phyloP scores from a whole-genome alignment of 1,139 yeast species.

The Suhomyces kunorum region DNA sequence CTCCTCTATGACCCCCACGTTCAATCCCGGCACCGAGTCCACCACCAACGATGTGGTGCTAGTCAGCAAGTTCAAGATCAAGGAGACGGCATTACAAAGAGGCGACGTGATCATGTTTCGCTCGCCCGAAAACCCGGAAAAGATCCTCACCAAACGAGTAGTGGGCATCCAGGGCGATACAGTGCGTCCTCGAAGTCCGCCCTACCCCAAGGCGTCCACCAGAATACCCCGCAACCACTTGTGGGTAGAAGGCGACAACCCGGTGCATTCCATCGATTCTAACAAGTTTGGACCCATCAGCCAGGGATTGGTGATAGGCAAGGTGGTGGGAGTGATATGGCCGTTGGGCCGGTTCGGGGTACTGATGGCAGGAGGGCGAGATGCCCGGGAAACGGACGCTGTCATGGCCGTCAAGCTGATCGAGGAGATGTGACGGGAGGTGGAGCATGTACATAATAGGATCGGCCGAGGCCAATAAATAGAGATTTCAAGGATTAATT shows the following conservation, averaged over 20 bases:
- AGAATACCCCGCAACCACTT: constrained; percentile 75
- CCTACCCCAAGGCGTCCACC: constrained; percentile 64
- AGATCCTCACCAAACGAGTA: constrained; percentile 72
- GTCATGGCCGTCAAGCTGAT: constrained; percentile 9
- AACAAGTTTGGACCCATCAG: constrained; percentile 86
- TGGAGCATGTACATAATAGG: background rate
- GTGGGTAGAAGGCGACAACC: constrained; percentile 95
- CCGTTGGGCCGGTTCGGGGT: constrained; percentile 60
- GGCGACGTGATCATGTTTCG: constrained; percentile 79
- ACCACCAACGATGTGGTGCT: constrained; percentile 66
- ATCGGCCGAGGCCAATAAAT: no score
- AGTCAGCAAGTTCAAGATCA: constrained; percentile 63
- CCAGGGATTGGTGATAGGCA: constrained; percentile 74
- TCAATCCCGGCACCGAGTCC: constrained; percentile 63
- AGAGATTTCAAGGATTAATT: no score
- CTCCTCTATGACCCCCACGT: constrained; percentile 84
- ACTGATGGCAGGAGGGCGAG: constrained; percentile 44
- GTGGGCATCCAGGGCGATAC: constrained; percentile 74
- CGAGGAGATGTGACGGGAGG: constrained; percentile 6
- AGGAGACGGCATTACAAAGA: constrained; percentile 46
- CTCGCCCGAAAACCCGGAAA: constrained; percentile 77
- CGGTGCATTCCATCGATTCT: constrained; percentile 79
- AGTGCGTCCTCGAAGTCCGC: constrained; percentile 55
- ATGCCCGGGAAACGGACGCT: constrained; percentile 24
- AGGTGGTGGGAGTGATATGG: constrained; percentile 64